These are phyloP conservation scores for Blastomyces percursus DNA, from an alignment of 2,329 filamentous ascomycete species.

Conservation along the genomic window DNA sequence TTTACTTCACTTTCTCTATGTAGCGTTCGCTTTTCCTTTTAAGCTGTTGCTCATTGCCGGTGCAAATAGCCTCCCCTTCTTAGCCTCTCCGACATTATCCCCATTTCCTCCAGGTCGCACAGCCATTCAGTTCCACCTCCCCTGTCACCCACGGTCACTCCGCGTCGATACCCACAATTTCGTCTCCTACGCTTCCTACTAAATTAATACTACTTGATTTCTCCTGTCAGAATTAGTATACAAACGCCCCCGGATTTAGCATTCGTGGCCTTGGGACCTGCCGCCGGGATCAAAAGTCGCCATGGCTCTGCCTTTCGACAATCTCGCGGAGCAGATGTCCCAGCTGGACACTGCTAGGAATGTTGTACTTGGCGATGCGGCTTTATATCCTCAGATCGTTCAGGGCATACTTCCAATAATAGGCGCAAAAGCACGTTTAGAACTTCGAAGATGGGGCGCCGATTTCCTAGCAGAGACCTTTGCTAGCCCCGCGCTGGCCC, in stretches of 20 bases:
- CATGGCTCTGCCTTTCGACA: constrained; percentile 29
- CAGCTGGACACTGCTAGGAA: constrained; percentile 86
- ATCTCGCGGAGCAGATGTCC: constrained; percentile 63
- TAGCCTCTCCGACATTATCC: not conserved
- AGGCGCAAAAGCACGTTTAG: constrained; percentile 59
- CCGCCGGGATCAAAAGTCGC: not conserved
- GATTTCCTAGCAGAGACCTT: constrained; percentile 96
- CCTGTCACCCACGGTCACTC: not conserved
- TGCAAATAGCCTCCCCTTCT: not conserved
- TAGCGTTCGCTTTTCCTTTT: not conserved
- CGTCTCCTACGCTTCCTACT: not conserved
- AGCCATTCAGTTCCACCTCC: not conserved
- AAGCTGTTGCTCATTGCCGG: too few relatives aligned
- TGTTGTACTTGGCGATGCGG: constrained; percentile 74
- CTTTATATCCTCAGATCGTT: constrained; percentile 84
- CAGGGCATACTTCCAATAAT: constrained; percentile 89
- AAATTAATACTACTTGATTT: not conserved
- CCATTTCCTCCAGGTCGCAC: not conserved
- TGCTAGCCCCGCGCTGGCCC: constrained; percentile 71
- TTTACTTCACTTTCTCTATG: not conserved
- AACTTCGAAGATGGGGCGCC: constrained; percentile 87
- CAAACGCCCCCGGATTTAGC: not conserved
- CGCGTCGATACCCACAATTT: not conserved
- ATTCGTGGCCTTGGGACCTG: not conserved
- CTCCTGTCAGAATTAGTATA: not conserved